Base-by-base conservation (phyloP, 176 grass and related monocot species). In the Lolium multiflorum region DNA sequence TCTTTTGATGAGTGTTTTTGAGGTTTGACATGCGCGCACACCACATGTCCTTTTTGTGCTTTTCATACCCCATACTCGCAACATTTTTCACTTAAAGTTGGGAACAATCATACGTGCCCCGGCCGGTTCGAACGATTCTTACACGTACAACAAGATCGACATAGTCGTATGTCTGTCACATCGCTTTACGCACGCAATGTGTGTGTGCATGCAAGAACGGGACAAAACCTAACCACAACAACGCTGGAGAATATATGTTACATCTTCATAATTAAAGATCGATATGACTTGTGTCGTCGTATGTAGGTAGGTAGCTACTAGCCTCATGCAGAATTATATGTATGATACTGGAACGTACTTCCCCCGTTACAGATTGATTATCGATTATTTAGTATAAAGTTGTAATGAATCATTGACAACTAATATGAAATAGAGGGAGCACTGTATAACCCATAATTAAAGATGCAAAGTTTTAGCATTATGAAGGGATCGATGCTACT, bases 121-220 rank as follows among this genome's bases (percentile, higher is more conserved):
- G 7, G 35, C 31, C 31, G 41, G 41, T 6, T 43, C 41, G n/a
- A n/a, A n/a, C n/a, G 41, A 43, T 43, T n/a, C 79, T 67, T 81
- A 39, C 78, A 78, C 78, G 57, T 83, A 83, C 80, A 38, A 87
- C 84, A 38, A 57, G 84, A 60, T 50, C 48, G 17, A 82, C 66
- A 90, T 25, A 69, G 84, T 90, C 84, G 84, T 87, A 83, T 83
- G 89, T 90, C 89, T 83, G 89, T 90, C 89, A 87, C 46, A 58
- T 91, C 84, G 64, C 89, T 90, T 87, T 90, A 83, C 48, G 74
- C 84, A 83, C 74, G 84, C 89, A 90, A 65, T 58, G 78, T 76
- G 9, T 69, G 62, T 55, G 59, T 72, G 43, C 57, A 75, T 81
- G 57, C 46, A 43, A 81, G 43, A 58, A 62, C 83, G 83, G 73